Base-by-base conservation (phyloP, 2,329 filamentous ascomycete species). In the Rhynchosporium agropyri region DNA sequence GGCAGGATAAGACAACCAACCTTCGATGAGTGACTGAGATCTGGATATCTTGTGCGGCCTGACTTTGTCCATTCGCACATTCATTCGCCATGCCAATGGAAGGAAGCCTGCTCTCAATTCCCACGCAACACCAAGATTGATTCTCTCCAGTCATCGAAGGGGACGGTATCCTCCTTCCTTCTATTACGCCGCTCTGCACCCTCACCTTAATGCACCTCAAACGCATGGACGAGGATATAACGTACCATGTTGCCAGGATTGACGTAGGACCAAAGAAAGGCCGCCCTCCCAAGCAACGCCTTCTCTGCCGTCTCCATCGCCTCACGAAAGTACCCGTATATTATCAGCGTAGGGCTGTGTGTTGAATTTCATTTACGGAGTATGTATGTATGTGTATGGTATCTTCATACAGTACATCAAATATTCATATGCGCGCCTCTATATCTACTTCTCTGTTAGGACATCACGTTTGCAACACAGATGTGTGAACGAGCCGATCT, bases 401-500 rank as follows among this genome's bases (percentile, higher is more conserved):
- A 36, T 36, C 33, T 36, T 5, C 33, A 36, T 10, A 36, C 33
- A 36, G 33, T 36, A 36, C 33, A 36, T 5, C 33, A 36, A 36
- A 10, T 10, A 36, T 12, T 42, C 9, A 43, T 28, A 4, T 31
- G 28, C 31, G 12, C 29, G 20, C 10, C n/a, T 42, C 36, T 40
- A 20, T 42, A 53, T 20, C 33, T 54, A 12, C 40, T 28, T 45
- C 54, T 31, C 42, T 46, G 38, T 26, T 55, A 33, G 31, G 48
- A 20, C 43, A 48, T 46, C 54, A 54, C 38, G 13, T 58, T 48
- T 51, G 40, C 54, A 57, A 58, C 40, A 53, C 40, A 10, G 42
- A 43, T 59, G 54, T 58, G 58, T 58, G 49, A 38, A 40, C 33
- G n/a, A 49, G 57, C 53, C 58, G 62, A 64, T 61, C 58, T 33